Base-by-base conservation (phyloP, 805 yeast species). In the Cyberlindnera lachancei region DNA sequence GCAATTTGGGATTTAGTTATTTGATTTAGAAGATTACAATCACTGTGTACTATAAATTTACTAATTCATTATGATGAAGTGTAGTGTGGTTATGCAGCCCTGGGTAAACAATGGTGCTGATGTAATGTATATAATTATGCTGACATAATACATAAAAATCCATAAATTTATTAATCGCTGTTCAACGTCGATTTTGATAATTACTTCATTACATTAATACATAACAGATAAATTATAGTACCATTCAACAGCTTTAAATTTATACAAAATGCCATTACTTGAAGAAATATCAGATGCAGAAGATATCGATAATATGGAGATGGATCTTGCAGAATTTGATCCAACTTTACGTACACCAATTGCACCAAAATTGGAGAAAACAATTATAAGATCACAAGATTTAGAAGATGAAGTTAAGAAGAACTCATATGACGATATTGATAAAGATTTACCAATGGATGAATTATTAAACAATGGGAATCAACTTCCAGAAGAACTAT, bases 261-360 rank as follows among this genome's bases (percentile, higher is more conserved):
- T n/a, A n/a, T n/a, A n/a, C n/a, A 59, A 52, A 27, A 77, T 75
- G 78, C 92, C 94, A 10, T 64, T 62, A 21, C 55, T 82, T 35
- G 94, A 82, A 54, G 88, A 81, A 46, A 75, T 82, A 36, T 66
- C 64, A 35, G 87, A 80, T 53, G 82, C 75, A 50, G 94, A 84
- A 42, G 88, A 80, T 47, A 76, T 90, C 59, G 96, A 88, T 52
- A 79, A 87, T 61, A 66, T 86, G 76, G 96, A 90, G 48, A 80
- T 85, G 83, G 96, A 88, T 58, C 65, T 88, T 18, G 94, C 94
- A 4, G 94, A 90, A 61, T 81, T 86, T 42, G 96, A 87, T 57
- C 87, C 79, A 16, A 56, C 59, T 24, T 59, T 81, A 41, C 67
- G 56, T 25, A 79, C 90, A 0, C 83, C 90, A 7, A 59, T 80